Evolutionary conservation across 78 protist species (phyloP).

Genomic region (Parvularia atlantis): DNA sequence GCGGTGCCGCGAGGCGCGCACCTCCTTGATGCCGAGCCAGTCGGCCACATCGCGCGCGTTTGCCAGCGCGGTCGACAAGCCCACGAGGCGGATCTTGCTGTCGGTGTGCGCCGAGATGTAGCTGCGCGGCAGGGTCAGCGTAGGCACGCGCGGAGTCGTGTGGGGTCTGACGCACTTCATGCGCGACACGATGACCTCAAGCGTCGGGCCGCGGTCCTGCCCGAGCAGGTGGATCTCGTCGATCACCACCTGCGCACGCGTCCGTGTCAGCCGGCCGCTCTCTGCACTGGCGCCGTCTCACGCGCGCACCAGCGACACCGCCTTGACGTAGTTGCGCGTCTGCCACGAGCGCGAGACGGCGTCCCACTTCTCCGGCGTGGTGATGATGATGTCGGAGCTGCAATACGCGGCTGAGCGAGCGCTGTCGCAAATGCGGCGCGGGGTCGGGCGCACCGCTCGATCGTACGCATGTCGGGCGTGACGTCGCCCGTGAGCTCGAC

Average conservation of each 20-base stretch:
- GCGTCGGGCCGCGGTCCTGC: conserved; percentile 89
- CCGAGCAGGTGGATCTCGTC: conserved; percentile 96
- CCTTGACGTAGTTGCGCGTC: conserved; percentile 60
- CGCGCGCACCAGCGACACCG: conserved; percentile 5
- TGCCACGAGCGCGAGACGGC: conserved; percentile 91
- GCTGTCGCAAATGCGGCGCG: not conserved
- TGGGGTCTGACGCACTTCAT: conserved; percentile 21
- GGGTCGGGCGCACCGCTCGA: not conserved
- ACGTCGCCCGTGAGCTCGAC: conserved; percentile 96
- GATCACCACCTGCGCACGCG: conserved; percentile 74
- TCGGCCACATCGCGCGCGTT: conserved; percentile 93
- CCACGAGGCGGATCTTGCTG: conserved; percentile 75
- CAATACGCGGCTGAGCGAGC: conserved; percentile 48
- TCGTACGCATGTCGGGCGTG: conserved; percentile 66
- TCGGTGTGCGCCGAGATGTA: conserved; percentile 66
- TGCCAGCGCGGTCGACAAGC: conserved; percentile 96
- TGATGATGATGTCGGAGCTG: conserved; percentile 78
- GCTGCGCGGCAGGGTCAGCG: conserved; percentile 70
- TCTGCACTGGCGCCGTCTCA: too few relatives aligned
- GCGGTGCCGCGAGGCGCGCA: too few relatives aligned
- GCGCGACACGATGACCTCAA: conserved; percentile 76
- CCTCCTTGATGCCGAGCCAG: conserved; percentile 87
- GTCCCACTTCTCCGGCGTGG: conserved; percentile 99
- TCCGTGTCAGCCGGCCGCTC: too few relatives aligned
- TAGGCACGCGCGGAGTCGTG: not conserved